Evolutionary conservation across 139 green algal species (phyloP).

Genomic region (Chlamydomonas incerta): DNA sequence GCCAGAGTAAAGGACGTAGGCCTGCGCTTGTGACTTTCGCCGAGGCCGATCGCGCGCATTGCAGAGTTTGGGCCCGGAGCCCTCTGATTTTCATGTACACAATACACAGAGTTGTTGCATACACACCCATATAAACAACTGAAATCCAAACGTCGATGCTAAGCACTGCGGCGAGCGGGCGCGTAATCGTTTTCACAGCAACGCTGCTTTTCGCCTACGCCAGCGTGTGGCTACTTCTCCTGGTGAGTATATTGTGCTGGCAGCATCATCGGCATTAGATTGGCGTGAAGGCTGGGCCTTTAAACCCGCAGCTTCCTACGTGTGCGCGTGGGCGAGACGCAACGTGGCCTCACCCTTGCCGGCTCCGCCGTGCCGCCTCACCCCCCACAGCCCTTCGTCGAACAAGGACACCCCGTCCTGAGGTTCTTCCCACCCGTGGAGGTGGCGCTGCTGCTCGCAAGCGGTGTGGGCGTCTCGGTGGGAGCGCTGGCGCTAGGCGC

Average conservation of each 20-base stretch:
- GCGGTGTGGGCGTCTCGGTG: background rate
- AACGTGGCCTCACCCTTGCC: too few species aligned
- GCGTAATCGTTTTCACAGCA: background rate
- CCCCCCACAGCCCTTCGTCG: slow-evolving; percentile 70
- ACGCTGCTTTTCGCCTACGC: slow-evolving; percentile 57
- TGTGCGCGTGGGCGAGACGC: too few species aligned
- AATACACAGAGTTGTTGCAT: too few species aligned
- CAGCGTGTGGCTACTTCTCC: slow-evolving; percentile 67
- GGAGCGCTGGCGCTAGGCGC: background rate
- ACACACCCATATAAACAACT: too few species aligned
- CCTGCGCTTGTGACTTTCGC: too few species aligned
- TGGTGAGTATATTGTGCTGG: slow-evolving; percentile 45
- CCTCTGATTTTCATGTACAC: too few species aligned
- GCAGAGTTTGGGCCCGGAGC: too few species aligned
- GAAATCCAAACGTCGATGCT: background rate
- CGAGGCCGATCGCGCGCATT: too few species aligned
- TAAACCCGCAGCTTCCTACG: too few species aligned
- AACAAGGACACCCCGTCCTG: slow-evolving; percentile 58
- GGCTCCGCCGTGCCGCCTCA: background rate
- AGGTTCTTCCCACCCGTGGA: slow-evolving; percentile 52
- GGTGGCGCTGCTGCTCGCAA: slow-evolving; percentile 44
- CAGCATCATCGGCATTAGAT: too few species aligned
- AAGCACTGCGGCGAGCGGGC: background rate
- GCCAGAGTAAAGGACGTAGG: too few species aligned
- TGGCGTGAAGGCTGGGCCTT: too few species aligned